Evolutionary conservation across 1,139 yeast species (phyloP).

Genomic region (Diutina siamensis): DNA sequence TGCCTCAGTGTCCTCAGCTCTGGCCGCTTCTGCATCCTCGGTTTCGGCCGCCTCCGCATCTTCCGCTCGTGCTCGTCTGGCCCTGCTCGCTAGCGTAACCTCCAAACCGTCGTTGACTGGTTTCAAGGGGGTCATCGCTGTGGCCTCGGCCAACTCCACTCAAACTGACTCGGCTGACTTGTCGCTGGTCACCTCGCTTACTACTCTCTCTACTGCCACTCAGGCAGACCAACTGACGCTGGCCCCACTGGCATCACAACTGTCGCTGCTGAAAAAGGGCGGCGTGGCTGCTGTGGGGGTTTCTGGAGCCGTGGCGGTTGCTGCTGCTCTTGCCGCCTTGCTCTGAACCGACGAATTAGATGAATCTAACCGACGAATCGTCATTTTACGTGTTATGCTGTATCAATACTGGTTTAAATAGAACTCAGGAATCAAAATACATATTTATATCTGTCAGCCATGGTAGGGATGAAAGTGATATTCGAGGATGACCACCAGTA

Average conservation of each 20-base stretch:
- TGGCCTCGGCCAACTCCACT: neutral
- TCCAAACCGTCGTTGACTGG: constrained; percentile 1
- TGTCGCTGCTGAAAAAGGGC: neutral
- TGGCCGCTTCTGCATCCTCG: neutral
- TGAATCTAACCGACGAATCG: neutral
- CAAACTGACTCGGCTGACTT: neutral
- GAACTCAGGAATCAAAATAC: constrained; percentile 3
- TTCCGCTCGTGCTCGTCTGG: neutral
- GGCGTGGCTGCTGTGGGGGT: constrained; percentile 2
- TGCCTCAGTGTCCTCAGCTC: neutral
- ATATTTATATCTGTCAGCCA: no score
- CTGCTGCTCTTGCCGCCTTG: constrained; percentile 3
- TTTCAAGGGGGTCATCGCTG: constrained; percentile 3
- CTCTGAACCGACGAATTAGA: neutral
- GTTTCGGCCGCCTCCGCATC: neutral
- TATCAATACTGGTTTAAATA: constrained; percentile 5
- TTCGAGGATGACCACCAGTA: no score
- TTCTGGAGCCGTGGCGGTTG: neutral
- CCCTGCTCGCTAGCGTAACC: neutral
- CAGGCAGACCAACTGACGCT: neutral
- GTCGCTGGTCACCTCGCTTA: neutral
- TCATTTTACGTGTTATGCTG: constrained; percentile 1
- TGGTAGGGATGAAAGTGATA: no score
- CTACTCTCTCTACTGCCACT: neutral
- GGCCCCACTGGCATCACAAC: neutral